Evolutionary conservation across 192 early-diverging fungal genomes (phyloP).

Genomic region (Entomortierella lignicola): DNA sequence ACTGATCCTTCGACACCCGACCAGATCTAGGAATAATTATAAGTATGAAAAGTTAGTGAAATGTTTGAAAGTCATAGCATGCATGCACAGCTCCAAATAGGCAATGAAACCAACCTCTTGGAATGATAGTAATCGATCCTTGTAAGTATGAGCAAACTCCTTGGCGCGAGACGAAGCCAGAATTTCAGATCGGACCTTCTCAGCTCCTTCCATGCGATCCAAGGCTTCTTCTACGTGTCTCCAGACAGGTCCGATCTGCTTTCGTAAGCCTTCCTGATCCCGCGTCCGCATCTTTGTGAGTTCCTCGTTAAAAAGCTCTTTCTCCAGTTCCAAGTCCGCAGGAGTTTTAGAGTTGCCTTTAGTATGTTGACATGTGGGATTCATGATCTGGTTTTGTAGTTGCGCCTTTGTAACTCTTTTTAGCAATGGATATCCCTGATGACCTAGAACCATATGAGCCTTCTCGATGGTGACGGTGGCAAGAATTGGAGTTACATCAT

Average conservation of each 20-base stretch:
- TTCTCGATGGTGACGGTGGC: conserved; percentile 75
- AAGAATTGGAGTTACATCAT: conserved; percentile 61
- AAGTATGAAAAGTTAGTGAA: not conserved
- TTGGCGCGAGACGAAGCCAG: conserved; percentile 38
- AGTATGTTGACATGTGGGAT: conserved; percentile 78
- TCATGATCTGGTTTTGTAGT: conserved; percentile 73
- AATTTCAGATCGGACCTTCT: conserved; percentile 45
- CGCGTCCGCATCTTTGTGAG: conserved; percentile 63
- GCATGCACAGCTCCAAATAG: not conserved
- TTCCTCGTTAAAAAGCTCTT: conserved; percentile 75
- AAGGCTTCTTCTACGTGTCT: conserved; percentile 57
- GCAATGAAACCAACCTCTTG: conserved; percentile 24
- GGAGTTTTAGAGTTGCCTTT: conserved; percentile 73
- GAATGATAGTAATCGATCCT: conserved; percentile 40
- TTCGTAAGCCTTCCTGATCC: conserved; percentile 66
- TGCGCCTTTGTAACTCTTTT: conserved; percentile 75
- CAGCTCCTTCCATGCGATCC: conserved; percentile 50
- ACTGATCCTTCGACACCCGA: conserved; percentile 26
- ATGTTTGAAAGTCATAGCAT: not conserved
- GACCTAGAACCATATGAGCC: conserved; percentile 69
- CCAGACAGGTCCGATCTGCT: conserved; percentile 76
- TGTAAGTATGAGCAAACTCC: conserved; percentile 54
- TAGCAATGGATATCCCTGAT: conserved; percentile 71
- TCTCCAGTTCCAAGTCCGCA: conserved; percentile 75
- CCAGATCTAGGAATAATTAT: conserved; percentile 26